Percentiles rank a stretch among this genome's conserved stretches.
These are phyloP conservation scores for Collybiopsis confluens DNA, from an alignment of 768 basidiomycete species.

Conservation along the genomic window DNA sequence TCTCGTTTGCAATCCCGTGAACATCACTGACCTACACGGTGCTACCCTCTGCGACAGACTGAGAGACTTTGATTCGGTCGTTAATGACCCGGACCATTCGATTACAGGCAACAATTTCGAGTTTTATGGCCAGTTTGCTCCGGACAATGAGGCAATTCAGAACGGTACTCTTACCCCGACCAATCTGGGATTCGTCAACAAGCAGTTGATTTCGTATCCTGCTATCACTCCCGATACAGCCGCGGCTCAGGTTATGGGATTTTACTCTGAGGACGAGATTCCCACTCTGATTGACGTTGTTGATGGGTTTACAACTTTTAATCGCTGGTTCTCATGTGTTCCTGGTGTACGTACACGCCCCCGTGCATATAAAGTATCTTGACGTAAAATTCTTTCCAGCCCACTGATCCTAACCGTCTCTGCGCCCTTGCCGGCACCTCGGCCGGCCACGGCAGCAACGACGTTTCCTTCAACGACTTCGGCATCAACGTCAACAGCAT, in stretches of 20 bases:
- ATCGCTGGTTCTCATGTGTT: slow-evolving; percentile 26
- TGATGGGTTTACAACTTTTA: slow-evolving; percentile 22
- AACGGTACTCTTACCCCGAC: slow-evolving; percentile 11
- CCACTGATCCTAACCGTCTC: slow-evolving; percentile 27
- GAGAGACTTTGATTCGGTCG: slow-evolving; percentile 17
- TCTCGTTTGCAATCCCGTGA: slow-evolving; percentile 19
- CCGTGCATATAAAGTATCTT: too few relatives aligned
- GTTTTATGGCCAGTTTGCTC: slow-evolving; percentile 20
- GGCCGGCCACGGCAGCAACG: slow-evolving; percentile 24
- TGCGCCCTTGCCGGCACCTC: slow-evolving; percentile 25
- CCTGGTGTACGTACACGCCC: slow-evolving; percentile 21
- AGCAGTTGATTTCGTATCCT: slow-evolving; percentile 18
- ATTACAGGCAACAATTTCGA: slow-evolving; percentile 22
- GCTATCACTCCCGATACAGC: slow-evolving; percentile 12
- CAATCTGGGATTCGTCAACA: slow-evolving; percentile 21
- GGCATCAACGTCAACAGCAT: slow-evolving; percentile 18
- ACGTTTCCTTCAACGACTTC: slow-evolving; percentile 16
- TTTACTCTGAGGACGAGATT: slow-evolving; percentile 17
- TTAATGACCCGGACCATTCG: slow-evolving; percentile 21
- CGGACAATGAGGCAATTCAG: slow-evolving; percentile 14
- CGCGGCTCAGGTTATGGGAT: slow-evolving; percentile 24
- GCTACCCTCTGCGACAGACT: slow-evolving; percentile 15
- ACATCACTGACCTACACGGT: slow-evolving; percentile 14
- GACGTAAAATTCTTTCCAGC: too few relatives aligned
- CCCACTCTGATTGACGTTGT: slow-evolving; percentile 20